Base-by-base conservation (phyloP, 306 rosid genomes). In the Trifolium fragiferum region DNA sequence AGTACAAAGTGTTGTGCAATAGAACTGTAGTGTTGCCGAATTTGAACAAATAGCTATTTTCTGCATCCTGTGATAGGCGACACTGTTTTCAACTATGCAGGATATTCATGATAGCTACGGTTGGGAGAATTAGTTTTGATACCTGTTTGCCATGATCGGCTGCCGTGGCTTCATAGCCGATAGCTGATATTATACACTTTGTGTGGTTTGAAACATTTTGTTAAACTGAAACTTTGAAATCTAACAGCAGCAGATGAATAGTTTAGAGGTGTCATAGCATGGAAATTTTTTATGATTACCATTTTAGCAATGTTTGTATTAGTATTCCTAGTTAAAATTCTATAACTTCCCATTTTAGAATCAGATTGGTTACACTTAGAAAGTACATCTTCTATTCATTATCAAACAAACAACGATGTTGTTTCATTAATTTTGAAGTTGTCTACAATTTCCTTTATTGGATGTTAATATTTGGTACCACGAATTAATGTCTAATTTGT, bases 401-500 rank as follows among this genome's bases (percentile, higher is more conserved):
- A 43, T 71, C 49, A 38, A 44, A 54, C 65, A 51, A 53, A 54
- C 65, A 51, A 53, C 66, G 66, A 69, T 50, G 7, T 50, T 61
- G 13, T 41, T 63, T 53, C 73, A 75, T 23, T 72, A 25, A 35
- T 20, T 15, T 54, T 61, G 19, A 44, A 16, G 49, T 18, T 69
- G 47, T 53, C 32, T 13, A 49, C 38, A 35, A 30, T 62, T 51
- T 37, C 40, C 10, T 43, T 76, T 68, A 65, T 54, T 23, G 55
- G 67, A 50, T 73, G 16, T 73, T 30, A 68, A 50, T 73, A 65
- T 68, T 35, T 60, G 47, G 65, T 50, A 43, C 69, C 63, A 19
- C 74, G 65, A 74, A 74, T 78, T 87, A 66, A 90, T 77, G 67
- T 72, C 27, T 72, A 75, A 78, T 83, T 88, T 79, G 78, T 79